These are phyloP conservation scores for Rhynchosporium agropyri DNA, from an alignment of 2,329 filamentous ascomycete species.

Conservation along the genomic window DNA sequence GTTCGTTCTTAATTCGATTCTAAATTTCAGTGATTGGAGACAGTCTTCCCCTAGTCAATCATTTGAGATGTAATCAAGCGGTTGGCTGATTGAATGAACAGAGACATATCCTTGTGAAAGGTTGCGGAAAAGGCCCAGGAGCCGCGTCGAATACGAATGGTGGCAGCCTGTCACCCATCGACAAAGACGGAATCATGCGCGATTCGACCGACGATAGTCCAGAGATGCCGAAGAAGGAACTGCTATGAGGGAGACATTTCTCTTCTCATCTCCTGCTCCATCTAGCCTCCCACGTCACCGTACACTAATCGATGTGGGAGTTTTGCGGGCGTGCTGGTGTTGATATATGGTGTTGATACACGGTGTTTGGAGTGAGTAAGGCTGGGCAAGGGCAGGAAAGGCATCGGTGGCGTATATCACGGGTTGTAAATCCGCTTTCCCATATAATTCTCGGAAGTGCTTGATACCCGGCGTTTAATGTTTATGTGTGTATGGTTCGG, in stretches of 20 bases:
- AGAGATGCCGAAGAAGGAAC: slow-evolving; percentile 37
- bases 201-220: slow-evolving; percentile 38
- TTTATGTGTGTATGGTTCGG: slow-evolving; percentile 22
- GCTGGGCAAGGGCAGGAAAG: slow-evolving; percentile 12
- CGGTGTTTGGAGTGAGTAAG: slow-evolving; percentile 12
- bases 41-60: slow-evolving; percentile 4
- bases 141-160: slow-evolving; percentile 31
- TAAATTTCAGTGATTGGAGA: slow-evolving; percentile 26
- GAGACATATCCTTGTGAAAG: slow-evolving; percentile 70
- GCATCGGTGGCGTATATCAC: slow-evolving; percentile 28
- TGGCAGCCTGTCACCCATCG: slow-evolving; percentile 38
- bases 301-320: slow-evolving; percentile 19
- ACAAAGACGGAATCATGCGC: slow-evolving; percentile 40
- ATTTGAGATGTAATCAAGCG: not conserved
- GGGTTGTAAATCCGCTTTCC: slow-evolving; percentile 22
- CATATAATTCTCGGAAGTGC: slow-evolving; percentile 24
- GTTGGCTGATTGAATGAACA: slow-evolving; percentile 44
- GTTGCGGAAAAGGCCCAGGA: slow-evolving; percentile 56
- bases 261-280: not conserved
- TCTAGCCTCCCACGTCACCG: not conserved
- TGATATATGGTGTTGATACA: not conserved
- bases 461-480: slow-evolving; percentile 27
- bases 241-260: slow-evolving; percentile 18
- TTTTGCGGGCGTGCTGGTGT: not conserved
- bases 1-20: slow-evolving; percentile 55